Percentiles rank a stretch among this genome's conserved stretches.
Conservation (phyloP, 2,329 filamentous ascomycete genomes). For the Aspergillus ochraceoroseus region DNA sequence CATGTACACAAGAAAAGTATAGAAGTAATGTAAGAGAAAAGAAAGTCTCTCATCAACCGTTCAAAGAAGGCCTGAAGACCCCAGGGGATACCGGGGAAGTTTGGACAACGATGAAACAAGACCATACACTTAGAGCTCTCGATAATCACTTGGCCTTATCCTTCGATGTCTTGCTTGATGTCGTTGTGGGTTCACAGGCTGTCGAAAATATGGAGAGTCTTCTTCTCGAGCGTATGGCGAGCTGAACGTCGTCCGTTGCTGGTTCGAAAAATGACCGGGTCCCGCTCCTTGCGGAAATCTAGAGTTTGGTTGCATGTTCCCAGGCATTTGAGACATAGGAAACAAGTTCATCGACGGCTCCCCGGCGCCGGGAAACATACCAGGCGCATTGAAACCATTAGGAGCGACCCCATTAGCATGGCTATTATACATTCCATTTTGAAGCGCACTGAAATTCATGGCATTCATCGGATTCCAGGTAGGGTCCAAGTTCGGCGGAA, state of each 20-base stretch:
- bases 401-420: conserved; percentile 30
- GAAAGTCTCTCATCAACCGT: neutral
- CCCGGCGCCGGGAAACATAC: conserved; percentile 35
- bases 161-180: conserved; percentile 76
- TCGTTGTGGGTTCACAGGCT: conserved; percentile 90
- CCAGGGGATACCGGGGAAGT: no score
- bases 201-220: conserved; percentile 89
- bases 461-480: conserved; percentile 46
- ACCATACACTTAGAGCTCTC: conserved; percentile 58
- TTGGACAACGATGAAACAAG: neutral
- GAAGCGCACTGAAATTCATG: conserved; percentile 38
- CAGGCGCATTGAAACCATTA: conserved; percentile 30
- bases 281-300: conserved; percentile 32
- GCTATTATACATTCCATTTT: conserved; percentile 35
- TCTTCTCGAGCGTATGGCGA: conserved; percentile 60
- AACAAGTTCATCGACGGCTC: conserved; percentile 38
- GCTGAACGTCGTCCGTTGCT: conserved; percentile 53
- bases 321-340: conserved; percentile 31
- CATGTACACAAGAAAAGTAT: neutral
- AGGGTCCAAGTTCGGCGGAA: conserved; percentile 32
- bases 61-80: no score
- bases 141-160: conserved; percentile 82
- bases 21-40: neutral
- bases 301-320: conserved; percentile 29
- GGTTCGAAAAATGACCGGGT: conserved; percentile 51